Percentiles rank a stretch among this genome's conserved stretches.
phyloP scores from a whole-genome alignment of 192 early-diverging fungal genomes.

The Chytriomyces confervae region DNA sequence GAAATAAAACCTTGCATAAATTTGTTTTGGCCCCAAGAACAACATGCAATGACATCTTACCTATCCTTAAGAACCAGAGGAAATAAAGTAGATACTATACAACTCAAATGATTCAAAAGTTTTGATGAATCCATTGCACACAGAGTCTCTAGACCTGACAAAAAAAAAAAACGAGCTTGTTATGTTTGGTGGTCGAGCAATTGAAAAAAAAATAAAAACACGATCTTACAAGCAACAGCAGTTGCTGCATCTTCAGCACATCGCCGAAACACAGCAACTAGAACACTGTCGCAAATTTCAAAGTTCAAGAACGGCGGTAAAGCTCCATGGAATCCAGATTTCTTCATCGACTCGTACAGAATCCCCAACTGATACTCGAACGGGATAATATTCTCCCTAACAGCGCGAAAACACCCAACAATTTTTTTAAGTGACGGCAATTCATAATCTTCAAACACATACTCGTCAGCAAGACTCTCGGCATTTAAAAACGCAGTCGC shows the following conservation, averaged over 20 bases:
- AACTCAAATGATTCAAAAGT: constrained; percentile 2
- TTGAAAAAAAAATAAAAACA: neutral
- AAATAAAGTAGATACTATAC: constrained; percentile 4
- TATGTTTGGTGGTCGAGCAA: neutral
- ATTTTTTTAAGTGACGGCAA: neutral
- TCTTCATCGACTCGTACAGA: constrained; percentile 15
- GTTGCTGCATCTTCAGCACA: neutral
- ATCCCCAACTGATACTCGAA: constrained; percentile 10
- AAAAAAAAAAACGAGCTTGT: neutral
- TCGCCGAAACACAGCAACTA: constrained; percentile 3
- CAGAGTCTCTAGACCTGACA: constrained; percentile 22
- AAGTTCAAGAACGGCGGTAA: neutral
- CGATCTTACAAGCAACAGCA: constrained; percentile 25
- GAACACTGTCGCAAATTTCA: neutral
- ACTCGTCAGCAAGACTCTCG: constrained; percentile 33
- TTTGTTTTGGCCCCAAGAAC: neutral
- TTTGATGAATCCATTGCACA: constrained; percentile 23
- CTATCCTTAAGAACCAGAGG: neutral
- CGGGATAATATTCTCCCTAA: constrained; percentile 18
- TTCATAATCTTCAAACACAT: neutral
- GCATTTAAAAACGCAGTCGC: constrained; percentile 7
- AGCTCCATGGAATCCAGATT: neutral
- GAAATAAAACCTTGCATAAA: neutral
- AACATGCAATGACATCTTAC: neutral
- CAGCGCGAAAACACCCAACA: too few relatives aligned